Base-by-base conservation (phyloP, 2,329 filamentous ascomycete species). In the Diaporthe ilicicola region DNA sequence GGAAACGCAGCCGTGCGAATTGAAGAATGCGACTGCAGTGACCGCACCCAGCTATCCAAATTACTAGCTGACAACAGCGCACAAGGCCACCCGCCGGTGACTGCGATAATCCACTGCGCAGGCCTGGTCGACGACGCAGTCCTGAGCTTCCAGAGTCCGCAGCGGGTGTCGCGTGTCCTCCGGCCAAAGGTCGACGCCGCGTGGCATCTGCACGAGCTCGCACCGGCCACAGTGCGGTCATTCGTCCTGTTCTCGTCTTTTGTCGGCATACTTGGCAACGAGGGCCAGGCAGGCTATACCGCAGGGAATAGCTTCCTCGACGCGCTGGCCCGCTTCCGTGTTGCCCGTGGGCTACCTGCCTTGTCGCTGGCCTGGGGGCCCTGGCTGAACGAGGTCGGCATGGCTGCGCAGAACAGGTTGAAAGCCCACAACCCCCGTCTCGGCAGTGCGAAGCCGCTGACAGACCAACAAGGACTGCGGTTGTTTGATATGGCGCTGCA, bases 131-230 rank as follows among this genome's bases (percentile, higher is more conserved):
- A 64, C 15, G 59, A 64, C 27, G 59, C 59, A 3, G n/a, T 64
- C 29, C 13, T 64, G 13, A 37, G 29, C 44, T 64, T 44, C 1
- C 59, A 64, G 32, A 37, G 6, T 29, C 44, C 44, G 19, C 42
- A 17, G 5, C 44, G 59, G 6, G 15, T 64, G 7, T 64, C 59
- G 44, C 29, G 44, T 7, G 59, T 64, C 44, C 59, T 64, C 8
- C n/a, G n/a, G 3, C 59, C 59, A 17, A 64, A 64, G 4, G 59
- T 64, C n/a, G n/a, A 64, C 59, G 59, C 42, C n/a, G 59, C 59
- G 10, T 64, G 59, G 59, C n/a, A n/a, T 13, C n/a, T 64, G 29
- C 59, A 64, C 29, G 44, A 64, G 44, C 59, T 64, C 15, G 44
- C 59, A 12, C 59, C 59, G 9, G 15, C 44, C 4, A 37, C 59